These are phyloP conservation scores for Didymosphaeria variabile DNA, from an alignment of 2,329 filamentous ascomycete species.

Conservation along the genomic window DNA sequence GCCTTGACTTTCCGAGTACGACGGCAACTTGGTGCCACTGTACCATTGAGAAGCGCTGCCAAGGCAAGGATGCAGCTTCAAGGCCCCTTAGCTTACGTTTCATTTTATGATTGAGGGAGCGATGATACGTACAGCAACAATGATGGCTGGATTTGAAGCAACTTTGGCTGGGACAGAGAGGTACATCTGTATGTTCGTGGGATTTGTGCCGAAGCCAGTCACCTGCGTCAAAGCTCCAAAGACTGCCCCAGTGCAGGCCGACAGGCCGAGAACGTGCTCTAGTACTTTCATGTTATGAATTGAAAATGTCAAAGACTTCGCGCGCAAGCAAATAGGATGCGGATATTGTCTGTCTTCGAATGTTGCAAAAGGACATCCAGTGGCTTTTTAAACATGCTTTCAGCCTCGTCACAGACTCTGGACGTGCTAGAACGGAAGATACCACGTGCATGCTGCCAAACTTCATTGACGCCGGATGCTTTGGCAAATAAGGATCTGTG, in stretches of 20 bases:
- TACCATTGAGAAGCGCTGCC: constrained; percentile 50
- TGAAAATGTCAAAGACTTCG: not conserved
- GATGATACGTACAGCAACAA: constrained; percentile 62
- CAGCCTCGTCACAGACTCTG: not conserved
- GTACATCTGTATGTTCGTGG: constrained; percentile 62
- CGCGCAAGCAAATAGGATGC: not conserved
- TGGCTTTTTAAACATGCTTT: not conserved
- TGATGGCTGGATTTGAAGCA: constrained; percentile 58
- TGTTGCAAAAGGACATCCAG: not conserved
- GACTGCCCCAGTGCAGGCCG: not conserved
- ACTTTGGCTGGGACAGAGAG: constrained; percentile 58
- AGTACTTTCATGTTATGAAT: not conserved
- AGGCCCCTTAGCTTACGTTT: not conserved
- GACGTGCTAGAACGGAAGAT: not conserved
- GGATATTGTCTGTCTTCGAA: not conserved
- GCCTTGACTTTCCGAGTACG: constrained; percentile 62
- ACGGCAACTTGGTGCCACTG: constrained; percentile 29
- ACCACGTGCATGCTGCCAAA: not conserved
- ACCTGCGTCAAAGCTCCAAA: constrained; percentile 42
- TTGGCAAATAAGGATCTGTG: not conserved
- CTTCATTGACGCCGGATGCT: not conserved
- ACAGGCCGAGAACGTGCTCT: not conserved
- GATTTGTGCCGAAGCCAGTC: constrained; percentile 52
- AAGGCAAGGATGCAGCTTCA: constrained; percentile 38
- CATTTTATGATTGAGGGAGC: not conserved